Base-by-base conservation (phyloP, 805 yeast genomes). In the Debaryomyces maramus region DNA sequence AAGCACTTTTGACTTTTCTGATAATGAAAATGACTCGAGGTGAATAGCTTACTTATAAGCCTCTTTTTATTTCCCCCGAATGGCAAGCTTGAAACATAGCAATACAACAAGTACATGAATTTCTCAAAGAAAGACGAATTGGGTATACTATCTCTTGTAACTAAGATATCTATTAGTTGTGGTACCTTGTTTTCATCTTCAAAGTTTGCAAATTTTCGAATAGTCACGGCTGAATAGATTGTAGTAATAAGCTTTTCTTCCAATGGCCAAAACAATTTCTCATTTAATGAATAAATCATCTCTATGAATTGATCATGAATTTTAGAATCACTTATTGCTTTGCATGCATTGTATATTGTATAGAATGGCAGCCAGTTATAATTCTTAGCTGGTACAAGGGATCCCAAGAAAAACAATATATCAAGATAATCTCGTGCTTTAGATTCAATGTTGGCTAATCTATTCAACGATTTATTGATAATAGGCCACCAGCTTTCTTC, bases 11-110 rank as follows among this genome's bases (percentile, higher is more conserved):
- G 51, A 8, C 56, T 62, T 15, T 50, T 52, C 19, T 52, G 52
- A 36, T 64, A 67, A 3, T 47, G 54, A 33, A 55, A 67, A 32
- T 59, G 63, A 38, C 73, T 68, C 1, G 74, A 65, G 0, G 66
- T 61, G 24, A 68, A 53, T 24, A 70, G 44, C 41, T 70, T 69
- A 6, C 65, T 59, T 1, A 64, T 52, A 18, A 70, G 47, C 34
- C 61, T 54, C 36, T 51, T 65, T 36, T 48, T 56, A 38, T 48
- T 55, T 26, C 43, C 47, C 15, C 38, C 40, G 15, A 40, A 32
- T 2, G 56, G 50, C 18, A 67, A 41, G 3, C 55, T 58, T 1
- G 67, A 60, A 3, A 63, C 50, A 46, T 56, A 66, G 20, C 42
- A 51, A 46, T 67, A 67, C 10, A 67, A 42, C n/a, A 70, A 48